Evolutionary conservation across 352 stramenopile species (phyloP), one percentile per base, ranked within the genome.

Genomic region (Globisporangium parvum): DNA sequence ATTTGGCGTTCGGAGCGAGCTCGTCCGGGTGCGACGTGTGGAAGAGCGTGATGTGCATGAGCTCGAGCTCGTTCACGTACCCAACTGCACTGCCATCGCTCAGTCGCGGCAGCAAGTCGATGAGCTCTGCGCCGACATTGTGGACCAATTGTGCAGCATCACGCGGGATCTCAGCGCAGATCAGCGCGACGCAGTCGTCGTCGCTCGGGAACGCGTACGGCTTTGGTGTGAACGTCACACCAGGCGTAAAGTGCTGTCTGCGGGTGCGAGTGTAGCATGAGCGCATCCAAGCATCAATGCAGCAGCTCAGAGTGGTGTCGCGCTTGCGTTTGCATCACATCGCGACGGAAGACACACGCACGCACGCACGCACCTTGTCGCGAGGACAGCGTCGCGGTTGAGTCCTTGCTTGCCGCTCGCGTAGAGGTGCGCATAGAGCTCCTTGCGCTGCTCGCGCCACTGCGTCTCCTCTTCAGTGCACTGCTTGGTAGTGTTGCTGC

Each of bases 21-120:
- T 85, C 77, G 26, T 75, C 66, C 6, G 80, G 80, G 47, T 88
- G 78, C 14, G 80, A 91, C 47, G 80, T 88, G 66, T 91, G 80
- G 60, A 88, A 89, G 10, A 91, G 62, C 54, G 80, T 91, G 59
- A 91, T 62, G 63, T 91, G 80, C 80, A 91, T 88, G 31, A 84
- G 71, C 5, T 83, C 75, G 15, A 69, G 65, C 11, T 70, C 72
- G 55, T 85, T 89, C 37, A 88, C 72, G 57, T 82, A 87, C n/a
- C 59, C 66, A 21, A 70, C 68, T 18, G 71, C 63, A 21, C 59
- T 51, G 2, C 65, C 74, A 28, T 55, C 60, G 0, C 51, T n/a
- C 21, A 70, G 56, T 2, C 72, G 66, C 33, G 71, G 73, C 14
- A 88, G 47, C 53, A 85, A 45, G 18, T 63, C 62, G 11, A 77